Evolutionary conservation across 768 basidiomycete genomes (phyloP), one percentile per base, ranked within the genome.

Genomic region (Collybia nuda): DNA sequence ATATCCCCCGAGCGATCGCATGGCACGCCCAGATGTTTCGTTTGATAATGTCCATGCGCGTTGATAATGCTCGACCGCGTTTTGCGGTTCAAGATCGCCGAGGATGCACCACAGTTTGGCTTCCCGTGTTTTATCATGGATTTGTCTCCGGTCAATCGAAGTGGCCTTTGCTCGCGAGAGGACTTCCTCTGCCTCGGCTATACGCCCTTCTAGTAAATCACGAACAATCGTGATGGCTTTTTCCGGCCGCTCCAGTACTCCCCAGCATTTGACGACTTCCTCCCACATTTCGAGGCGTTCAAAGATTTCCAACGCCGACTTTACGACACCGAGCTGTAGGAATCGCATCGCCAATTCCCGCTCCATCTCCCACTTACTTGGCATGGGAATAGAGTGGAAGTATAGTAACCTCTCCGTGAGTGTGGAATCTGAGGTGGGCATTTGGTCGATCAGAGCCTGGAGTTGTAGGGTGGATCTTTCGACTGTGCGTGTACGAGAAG

Each of bases 231-330:
- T 66, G 52, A 93, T 77, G 5, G 86, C 97, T 62, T 82, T 85
- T 47, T 92, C 90, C 8, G 79, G 80, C 56, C 81, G 73, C 56
- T 96, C 94, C 70, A 95, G 77, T 15, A 84, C 74, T 52, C 86
- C 84, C 76, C 88, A 91, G 68, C 96, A 98, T 54, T 80, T 77
- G 38, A 93, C 93, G 6, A 91, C 94, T 56, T 98, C 92, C 70
- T 97, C 97, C 95, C 95, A 99, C 93, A 98, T 93, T 71, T 98
- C 94, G 53, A 98, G 74, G 29, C 91, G 80, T 69, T 93, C 88
- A 62, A 93, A 98, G 48, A 98, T 95, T 66, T 90, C 95, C 43
- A 98, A 73, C 0, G 97, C 95, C 4, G 90, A 93, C 57, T 86
- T 86, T 52, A 90, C 77, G 49, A 96, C 93, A 14, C 97, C 97